Conservation (phyloP, 176 grass and related monocot genomes). For the Chrysopogon serrulatus region DNA sequence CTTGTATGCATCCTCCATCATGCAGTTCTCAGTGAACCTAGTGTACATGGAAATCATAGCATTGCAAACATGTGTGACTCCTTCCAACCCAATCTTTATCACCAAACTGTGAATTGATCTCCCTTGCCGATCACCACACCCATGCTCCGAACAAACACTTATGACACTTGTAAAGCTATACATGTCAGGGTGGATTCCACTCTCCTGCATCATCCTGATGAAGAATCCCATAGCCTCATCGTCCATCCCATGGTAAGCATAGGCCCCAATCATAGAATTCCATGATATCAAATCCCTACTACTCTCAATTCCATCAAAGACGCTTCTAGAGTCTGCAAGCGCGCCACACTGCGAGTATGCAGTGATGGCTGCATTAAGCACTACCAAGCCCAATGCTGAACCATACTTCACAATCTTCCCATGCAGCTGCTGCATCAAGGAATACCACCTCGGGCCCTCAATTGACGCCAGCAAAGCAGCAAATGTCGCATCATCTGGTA, state of each 20-base stretch:
- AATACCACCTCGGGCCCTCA: background rate
- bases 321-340: constrained; percentile 29
- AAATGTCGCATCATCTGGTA: constrained; percentile 53
- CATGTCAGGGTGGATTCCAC: constrained; percentile 34
- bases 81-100: constrained; percentile 42
- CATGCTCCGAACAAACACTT: constrained; percentile 35
- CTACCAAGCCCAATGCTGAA: constrained; percentile 3
- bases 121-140: background rate
- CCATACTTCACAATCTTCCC: constrained; percentile 55
- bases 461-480: constrained; percentile 28
- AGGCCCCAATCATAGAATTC: constrained; percentile 65
- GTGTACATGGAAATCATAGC: constrained; percentile 62
- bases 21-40: constrained; percentile 14
- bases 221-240: constrained; percentile 28
- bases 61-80: constrained; percentile 38
- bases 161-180: constrained; percentile 66
- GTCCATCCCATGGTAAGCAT: constrained; percentile 24
- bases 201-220: constrained; percentile 37
- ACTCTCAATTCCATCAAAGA: constrained; percentile 46
- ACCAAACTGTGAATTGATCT: constrained; percentile 40
- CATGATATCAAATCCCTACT: constrained; percentile 76
- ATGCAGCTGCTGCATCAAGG: constrained; percentile 43
- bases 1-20: constrained; percentile 59
- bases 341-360: constrained; percentile 49
- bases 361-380: constrained; percentile 51